phyloP scores from a whole-genome alignment of 2,329 filamentous ascomycete genomes.

The Trichoderma sp. region DNA sequence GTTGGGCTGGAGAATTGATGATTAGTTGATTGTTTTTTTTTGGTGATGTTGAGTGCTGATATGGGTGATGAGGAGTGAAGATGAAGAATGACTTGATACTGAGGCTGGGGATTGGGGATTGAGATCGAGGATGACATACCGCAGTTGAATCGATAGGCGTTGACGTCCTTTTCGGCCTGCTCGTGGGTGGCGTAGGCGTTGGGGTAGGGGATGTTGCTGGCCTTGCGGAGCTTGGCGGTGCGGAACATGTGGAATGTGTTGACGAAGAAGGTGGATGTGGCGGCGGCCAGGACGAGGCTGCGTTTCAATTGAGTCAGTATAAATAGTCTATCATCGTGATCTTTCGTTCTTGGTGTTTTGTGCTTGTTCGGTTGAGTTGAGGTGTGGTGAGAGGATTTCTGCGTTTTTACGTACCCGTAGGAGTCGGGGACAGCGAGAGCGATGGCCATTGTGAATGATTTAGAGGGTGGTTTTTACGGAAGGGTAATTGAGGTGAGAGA shows the following conservation, averaged over 20 bases:
- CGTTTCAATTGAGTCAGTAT: not conserved
- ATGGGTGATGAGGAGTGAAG: not conserved
- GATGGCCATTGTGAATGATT: conserved; percentile 45
- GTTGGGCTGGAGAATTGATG: conserved; percentile 49
- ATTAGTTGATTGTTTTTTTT: not conserved
- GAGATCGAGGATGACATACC: conserved; percentile 42
- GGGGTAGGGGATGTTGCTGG: conserved; percentile 59
- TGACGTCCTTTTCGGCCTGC: conserved; percentile 56
- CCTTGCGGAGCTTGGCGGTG: conserved; percentile 54
- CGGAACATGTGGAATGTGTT: conserved; percentile 55
- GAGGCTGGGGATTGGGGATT: not conserved
- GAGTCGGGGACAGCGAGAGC: conserved; percentile 50
- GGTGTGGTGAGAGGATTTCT: not conserved
- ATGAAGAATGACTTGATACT: too few species aligned
- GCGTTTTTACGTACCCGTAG: conserved; percentile 50
- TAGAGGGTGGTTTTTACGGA: not conserved
- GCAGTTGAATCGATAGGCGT: conserved; percentile 64
- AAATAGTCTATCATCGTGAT: too few species aligned
- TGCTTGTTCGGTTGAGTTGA: not conserved
- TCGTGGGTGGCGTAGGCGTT: conserved; percentile 58
- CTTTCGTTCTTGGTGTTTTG: not conserved
- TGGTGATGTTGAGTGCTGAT: not conserved
- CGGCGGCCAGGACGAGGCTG: conserved; percentile 64
- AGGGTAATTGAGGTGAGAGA: not conserved
- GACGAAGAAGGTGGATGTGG: conserved; percentile 60